Conservation (phyloP, 2,329 filamentous ascomycete genomes). For the Dothidotthia symphoricarpi region DNA sequence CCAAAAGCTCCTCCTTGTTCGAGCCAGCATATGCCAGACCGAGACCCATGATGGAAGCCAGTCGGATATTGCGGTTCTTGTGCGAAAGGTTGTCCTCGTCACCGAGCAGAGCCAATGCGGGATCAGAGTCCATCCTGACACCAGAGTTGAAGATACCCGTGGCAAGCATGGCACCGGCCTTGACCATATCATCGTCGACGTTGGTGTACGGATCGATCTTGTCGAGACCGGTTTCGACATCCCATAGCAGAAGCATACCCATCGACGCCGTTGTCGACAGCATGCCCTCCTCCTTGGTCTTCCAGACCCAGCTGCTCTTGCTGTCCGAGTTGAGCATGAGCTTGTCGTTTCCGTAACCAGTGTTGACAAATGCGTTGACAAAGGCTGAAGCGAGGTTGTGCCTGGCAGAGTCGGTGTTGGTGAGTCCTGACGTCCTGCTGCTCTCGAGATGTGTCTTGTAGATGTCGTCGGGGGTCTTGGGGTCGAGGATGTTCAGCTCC, state of each 20-base stretch:
- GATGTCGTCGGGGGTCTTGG: conserved; percentile 96
- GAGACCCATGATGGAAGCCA: conserved; percentile 91
- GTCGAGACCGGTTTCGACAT: conserved; percentile 86
- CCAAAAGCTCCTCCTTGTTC: conserved; percentile 84
- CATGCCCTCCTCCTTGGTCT: conserved; percentile 98
- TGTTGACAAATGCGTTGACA: conserved; percentile 96
- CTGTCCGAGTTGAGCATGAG: conserved; percentile 87
- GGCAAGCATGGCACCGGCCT: conserved; percentile 86
- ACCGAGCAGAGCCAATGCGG: conserved; percentile 80
- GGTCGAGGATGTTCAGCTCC: conserved; percentile 94
- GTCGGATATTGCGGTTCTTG: conserved; percentile 73
- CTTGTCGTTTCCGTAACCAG: conserved; percentile 93
- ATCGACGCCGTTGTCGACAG: conserved; percentile 92
- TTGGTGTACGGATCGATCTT: conserved; percentile 96
- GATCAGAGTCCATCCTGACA: conserved; percentile 84
- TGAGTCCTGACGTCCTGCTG: conserved; percentile 86
- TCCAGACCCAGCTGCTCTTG: conserved; percentile 96
- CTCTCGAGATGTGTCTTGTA: conserved; percentile 99
- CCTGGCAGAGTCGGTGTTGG: conserved; percentile 89
- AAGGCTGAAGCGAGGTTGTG: conserved; percentile 96
- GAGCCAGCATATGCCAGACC: conserved; percentile 93
- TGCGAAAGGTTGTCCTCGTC: conserved; percentile 77
- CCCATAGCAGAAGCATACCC: conserved; percentile 89
- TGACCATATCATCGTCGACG: conserved; percentile 75
- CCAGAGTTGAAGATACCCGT: conserved; percentile 96